Evolutionary conservation across 148 eudicot genomes (phyloP).

Genomic region (Silene uniflora): DNA sequence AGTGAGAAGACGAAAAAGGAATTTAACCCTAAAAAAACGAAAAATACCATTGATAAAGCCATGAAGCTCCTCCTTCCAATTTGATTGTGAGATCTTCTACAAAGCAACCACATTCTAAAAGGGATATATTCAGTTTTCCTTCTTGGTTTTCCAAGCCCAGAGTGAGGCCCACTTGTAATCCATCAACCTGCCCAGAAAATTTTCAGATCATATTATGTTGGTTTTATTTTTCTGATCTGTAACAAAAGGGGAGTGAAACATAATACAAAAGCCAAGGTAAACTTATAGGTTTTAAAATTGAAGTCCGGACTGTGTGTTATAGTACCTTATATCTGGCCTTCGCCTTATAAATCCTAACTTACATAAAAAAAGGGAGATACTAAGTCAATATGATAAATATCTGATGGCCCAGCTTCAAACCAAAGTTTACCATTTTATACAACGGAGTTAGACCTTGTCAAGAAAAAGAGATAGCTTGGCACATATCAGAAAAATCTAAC

Average conservation of each 20-base stretch:
- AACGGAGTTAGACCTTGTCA: neutral
- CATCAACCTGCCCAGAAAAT: slow-evolving; percentile 59
- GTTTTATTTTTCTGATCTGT: neutral
- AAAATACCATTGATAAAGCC: slow-evolving; percentile 97
- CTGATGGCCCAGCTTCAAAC: too few relatives aligned
- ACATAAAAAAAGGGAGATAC: neutral
- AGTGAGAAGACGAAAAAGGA: neutral
- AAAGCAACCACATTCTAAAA: slow-evolving; percentile 71
- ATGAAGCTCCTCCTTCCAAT: slow-evolving; percentile 90
- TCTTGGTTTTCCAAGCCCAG: slow-evolving; percentile 50
- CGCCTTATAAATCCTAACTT: neutral
- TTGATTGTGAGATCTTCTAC: slow-evolving; percentile 58
- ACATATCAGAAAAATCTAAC: neutral
- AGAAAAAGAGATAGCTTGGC: neutral
- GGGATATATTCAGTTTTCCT: slow-evolving; percentile 63
- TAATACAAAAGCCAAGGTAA: too few relatives aligned
- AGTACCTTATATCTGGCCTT: neutral
- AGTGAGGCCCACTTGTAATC: slow-evolving; percentile 81
- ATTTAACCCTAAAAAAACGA: neutral
- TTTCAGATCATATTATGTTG: neutral
- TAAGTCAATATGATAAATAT: neutral
- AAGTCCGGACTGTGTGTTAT: too few relatives aligned
- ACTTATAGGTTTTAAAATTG: too few relatives aligned
- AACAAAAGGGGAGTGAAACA: too few relatives aligned
- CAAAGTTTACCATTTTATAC: neutral